Evolutionary conservation across 2,329 filamentous ascomycete species (phyloP), one percentile per base, ranked within the genome.

Genomic region (Calonectria pteridis): DNA sequence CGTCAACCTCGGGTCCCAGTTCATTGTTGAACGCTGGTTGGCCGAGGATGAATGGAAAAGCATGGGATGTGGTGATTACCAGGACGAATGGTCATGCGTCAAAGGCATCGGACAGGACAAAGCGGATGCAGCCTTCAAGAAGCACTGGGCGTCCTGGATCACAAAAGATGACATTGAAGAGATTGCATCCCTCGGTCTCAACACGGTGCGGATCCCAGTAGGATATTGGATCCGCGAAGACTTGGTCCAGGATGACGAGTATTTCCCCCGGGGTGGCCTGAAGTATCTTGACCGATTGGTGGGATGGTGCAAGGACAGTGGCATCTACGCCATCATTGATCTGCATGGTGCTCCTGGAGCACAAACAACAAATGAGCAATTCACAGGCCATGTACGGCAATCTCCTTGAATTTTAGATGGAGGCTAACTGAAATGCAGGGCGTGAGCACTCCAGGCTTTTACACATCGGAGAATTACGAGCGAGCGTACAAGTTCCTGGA

Each of bases 401-500:
- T 26, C 1, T 18, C 1, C 14, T 1, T 1, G 7, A 13, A 6
- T 29, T 0, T 20, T 6, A 1, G 28, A 49, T 46, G 18, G 13
- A 11, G 13, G 16, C 59, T 64, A 16, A 64, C 37, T 6, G 11
- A 14, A 29, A 51, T 16, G 9, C 6, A 79, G 78, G 58, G 67
- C 9, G 51, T 76, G 0, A 33, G 55, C 0, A 16, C 75, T 0
- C 78, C 89, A 0, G 89, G 88, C 3, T 93, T 93, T 82, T 93
- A 90, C 80, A 83, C 86, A 13, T 83, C 87, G 40, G 88, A 88
- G 77, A 86, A 93, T 79, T 93, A 89, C 79, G 86, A 87, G 50
- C 88, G 91, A 20, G 89, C 89, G 0, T 80, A 86, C 69, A 81
- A 85, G 62, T 92, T 91, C 78, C 85, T 92, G 7, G 83, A 87